Evolutionary conservation across 352 stramenopile genomes (phyloP).

Genomic region (Pythium sp.): DNA sequence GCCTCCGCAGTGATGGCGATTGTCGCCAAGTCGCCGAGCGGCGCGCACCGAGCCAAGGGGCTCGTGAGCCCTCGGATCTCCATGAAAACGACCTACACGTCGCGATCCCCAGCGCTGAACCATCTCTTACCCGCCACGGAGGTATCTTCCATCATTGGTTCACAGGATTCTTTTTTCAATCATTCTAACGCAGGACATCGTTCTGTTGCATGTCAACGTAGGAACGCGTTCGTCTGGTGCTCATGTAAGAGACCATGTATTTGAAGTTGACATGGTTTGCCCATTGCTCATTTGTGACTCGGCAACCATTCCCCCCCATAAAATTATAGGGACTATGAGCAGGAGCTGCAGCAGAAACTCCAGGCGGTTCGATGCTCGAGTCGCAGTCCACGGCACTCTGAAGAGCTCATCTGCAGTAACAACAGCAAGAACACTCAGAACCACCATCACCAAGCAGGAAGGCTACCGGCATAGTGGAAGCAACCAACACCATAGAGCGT

Average conservation of each 20-base stretch:
- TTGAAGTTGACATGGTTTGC: too few species aligned
- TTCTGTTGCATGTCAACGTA: not conserved
- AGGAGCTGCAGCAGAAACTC: slow-evolving; percentile 27
- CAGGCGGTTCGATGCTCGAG: slow-evolving; percentile 9
- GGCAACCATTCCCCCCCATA: not conserved
- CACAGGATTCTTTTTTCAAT: not conserved
- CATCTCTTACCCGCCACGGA: slow-evolving; percentile 58
- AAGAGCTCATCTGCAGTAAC: not conserved
- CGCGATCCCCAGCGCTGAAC: slow-evolving; percentile 61
- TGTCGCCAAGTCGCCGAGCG: slow-evolving; percentile 4
- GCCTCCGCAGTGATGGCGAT: not conserved
- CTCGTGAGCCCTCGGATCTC: slow-evolving; percentile 44
- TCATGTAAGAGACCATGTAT: slow-evolving; percentile 10
- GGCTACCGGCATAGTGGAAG: not conserved
- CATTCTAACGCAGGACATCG: not conserved
- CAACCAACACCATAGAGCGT: not conserved
- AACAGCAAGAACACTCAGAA: not conserved
- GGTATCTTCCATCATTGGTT: slow-evolving; percentile 1
- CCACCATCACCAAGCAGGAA: not conserved
- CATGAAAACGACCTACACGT: slow-evolving; percentile 59
- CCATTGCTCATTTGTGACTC: not conserved
- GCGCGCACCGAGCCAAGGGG: slow-evolving; percentile 7
- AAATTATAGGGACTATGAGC: slow-evolving; percentile 35
- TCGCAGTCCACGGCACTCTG: slow-evolving; percentile 1
- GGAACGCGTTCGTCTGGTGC: slow-evolving; percentile 50